phyloP scores from a whole-genome alignment of 2,329 filamentous ascomycete species.

The Hymenoscyphus fructigenus region DNA sequence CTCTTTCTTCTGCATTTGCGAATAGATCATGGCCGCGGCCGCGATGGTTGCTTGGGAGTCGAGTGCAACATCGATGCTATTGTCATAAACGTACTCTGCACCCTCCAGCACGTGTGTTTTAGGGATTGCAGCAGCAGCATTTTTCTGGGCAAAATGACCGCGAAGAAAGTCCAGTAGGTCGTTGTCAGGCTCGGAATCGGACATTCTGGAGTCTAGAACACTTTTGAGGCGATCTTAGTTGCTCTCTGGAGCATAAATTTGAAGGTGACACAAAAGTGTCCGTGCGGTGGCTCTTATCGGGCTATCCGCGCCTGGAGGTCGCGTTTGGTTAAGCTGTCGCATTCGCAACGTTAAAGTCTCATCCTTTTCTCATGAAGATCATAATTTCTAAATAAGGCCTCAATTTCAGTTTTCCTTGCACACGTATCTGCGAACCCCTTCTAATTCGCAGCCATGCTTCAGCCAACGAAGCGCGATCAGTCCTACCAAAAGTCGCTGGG shows the following conservation, averaged over 20 bases:
- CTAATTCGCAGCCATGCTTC: slow-evolving; percentile 10
- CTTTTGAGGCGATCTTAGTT: not conserved
- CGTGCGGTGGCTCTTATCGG: not conserved
- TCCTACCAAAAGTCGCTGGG: slow-evolving; percentile 68
- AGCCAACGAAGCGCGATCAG: slow-evolving; percentile 46
- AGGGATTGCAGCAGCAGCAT: slow-evolving; percentile 54
- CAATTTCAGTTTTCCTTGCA: slow-evolving; percentile 2
- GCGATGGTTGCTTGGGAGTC: slow-evolving; percentile 79
- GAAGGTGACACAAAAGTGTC: not conserved
- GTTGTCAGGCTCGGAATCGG: slow-evolving; percentile 85
- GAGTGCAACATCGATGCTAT: slow-evolving; percentile 88
- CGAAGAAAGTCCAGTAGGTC: slow-evolving; percentile 85
- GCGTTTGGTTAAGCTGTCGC: not conserved
- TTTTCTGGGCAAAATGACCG: slow-evolving; percentile 67
- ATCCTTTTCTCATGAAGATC: not conserved
- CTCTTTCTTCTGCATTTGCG: slow-evolving; percentile 76
- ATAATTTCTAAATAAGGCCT: not conserved
- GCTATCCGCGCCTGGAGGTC: not conserved
- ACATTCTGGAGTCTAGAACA: slow-evolving; percentile 56
- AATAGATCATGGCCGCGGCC: slow-evolving; percentile 76
- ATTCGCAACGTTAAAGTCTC: not conserved
- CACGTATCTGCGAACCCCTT: slow-evolving; percentile 9
- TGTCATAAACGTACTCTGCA: slow-evolving; percentile 86
- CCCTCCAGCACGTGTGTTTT: slow-evolving; percentile 81
- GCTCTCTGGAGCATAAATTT: not conserved